Conservation (phyloP, 345 rosid species). For the rapeseed (Brassica napus) region DNA sequence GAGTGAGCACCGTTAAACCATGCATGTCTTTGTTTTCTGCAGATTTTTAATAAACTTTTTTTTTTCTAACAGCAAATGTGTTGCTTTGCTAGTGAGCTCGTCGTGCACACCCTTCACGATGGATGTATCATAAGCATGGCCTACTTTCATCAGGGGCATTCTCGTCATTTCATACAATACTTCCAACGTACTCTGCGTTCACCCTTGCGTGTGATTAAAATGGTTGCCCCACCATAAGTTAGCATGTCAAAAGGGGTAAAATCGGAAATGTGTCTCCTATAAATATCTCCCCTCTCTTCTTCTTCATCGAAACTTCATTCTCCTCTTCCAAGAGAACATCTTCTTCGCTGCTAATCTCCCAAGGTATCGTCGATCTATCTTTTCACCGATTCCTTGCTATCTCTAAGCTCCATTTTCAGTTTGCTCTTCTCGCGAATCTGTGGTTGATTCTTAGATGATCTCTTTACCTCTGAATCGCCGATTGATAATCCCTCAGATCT, state of each 20-base stretch:
- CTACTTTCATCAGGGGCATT: background rate
- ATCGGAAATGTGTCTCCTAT: conserved; percentile 17
- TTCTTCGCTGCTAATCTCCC: conserved; percentile 19
- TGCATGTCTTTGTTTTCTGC: background rate
- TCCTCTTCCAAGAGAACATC: background rate
- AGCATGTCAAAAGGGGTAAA: conserved; percentile 15
- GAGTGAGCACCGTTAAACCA: background rate
- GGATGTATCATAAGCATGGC: background rate
- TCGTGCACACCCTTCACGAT: no score
- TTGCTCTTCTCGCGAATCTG: background rate
- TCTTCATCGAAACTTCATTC: conserved; percentile 14
- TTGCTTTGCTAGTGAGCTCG: background rate
- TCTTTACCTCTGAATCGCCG: background rate
- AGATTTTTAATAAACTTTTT: background rate
- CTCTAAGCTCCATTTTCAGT: background rate
- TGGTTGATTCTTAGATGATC: conserved; percentile 15
- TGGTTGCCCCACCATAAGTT: conserved; percentile 5
- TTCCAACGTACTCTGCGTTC: background rate
- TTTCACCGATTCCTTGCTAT: background rate
- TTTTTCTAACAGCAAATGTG: background rate
- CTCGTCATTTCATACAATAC: background rate
- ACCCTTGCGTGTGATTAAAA: conserved; percentile 6
- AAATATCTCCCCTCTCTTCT: conserved; percentile 6
- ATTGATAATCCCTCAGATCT: background rate
- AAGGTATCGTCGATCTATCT: conserved; percentile 30